phyloP scores from a whole-genome alignment of 768 basidiomycete genomes.

The Amanita polypyramis region DNA sequence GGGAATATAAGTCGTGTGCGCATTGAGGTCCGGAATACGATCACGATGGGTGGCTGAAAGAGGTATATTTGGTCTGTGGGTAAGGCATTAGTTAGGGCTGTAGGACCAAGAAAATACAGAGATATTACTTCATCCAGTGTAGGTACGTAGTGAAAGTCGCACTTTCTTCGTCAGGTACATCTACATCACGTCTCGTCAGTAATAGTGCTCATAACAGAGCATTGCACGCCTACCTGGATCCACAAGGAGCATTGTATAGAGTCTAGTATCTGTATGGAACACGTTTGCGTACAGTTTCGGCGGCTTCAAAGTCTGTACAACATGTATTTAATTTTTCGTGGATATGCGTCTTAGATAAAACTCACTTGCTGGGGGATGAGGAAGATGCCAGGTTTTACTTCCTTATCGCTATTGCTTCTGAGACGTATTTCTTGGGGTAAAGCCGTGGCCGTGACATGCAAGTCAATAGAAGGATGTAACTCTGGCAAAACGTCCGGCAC shows the following conservation, averaged over 20 bases:
- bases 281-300: slow-evolving; percentile 64
- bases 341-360: background rate
- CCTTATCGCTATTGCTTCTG: slow-evolving; percentile 24
- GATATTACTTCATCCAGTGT: slow-evolving; percentile 76
- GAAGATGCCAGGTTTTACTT: slow-evolving; percentile 65
- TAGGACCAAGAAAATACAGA: slow-evolving; percentile 6
- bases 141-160: slow-evolving; percentile 61
- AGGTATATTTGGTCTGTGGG: slow-evolving; percentile 65
- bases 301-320: slow-evolving; percentile 45
- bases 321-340: background rate
- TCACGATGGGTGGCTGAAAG: slow-evolving; percentile 47
- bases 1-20: slow-evolving; percentile 72
- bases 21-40: slow-evolving; percentile 31
- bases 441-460: slow-evolving; percentile 46
- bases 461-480: slow-evolving; percentile 63
- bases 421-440: slow-evolving; percentile 20
- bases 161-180: slow-evolving; percentile 69
- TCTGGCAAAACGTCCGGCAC: slow-evolving; percentile 77
- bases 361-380: slow-evolving; percentile 58
- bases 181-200: slow-evolving; percentile 26
- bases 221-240: slow-evolving; percentile 54
- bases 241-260: slow-evolving; percentile 84
- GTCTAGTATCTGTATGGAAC: slow-evolving; percentile 69
- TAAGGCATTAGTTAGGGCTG: slow-evolving; percentile 7
- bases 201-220: background rate